Conservation (phyloP, 2,329 filamentous ascomycete species). For the Mycosphaerella arachidis region DNA sequence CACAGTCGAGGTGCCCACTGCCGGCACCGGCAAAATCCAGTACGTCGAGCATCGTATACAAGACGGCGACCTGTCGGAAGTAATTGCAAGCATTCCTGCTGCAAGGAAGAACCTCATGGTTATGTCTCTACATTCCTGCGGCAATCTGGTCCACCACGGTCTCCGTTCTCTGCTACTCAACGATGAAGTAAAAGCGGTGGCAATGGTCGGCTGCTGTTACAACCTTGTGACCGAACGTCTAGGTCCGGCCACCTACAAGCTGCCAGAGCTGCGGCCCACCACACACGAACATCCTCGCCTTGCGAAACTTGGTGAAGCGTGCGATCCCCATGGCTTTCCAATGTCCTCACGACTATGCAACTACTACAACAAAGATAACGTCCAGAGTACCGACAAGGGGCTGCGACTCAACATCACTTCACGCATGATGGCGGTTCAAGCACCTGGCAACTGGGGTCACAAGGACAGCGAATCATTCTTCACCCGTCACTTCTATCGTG, state of each 20-base stretch:
- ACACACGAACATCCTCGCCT: conserved; percentile 57
- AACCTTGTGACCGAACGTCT: conserved; percentile 90
- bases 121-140: conserved; percentile 93
- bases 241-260: conserved; percentile 80
- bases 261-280: conserved; percentile 66
- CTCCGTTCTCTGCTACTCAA: conserved; percentile 83
- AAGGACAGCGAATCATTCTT: conserved; percentile 84
- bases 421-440: conserved; percentile 96
- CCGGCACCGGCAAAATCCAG: conserved; percentile 60
- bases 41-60: conserved; percentile 72
- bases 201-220: conserved; percentile 97
- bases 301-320: conserved; percentile 62
- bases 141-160: conserved; percentile 93
- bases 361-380: conserved; percentile 27
- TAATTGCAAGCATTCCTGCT: conserved; percentile 52
- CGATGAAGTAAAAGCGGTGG: conserved; percentile 78
- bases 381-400: conserved; percentile 45
- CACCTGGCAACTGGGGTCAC: conserved; percentile 83
- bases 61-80: conserved; percentile 65
- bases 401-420: conserved; percentile 91
- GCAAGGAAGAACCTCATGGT: conserved; percentile 61
- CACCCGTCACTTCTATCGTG: conserved; percentile 86
- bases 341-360: conserved; percentile 71
- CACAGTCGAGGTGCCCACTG: conserved; percentile 33
- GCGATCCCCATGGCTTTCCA: conserved; percentile 87